These are phyloP conservation scores for Quercus wislizeni DNA, from an alignment of 306 rosid species.

Conservation along the genomic window DNA sequence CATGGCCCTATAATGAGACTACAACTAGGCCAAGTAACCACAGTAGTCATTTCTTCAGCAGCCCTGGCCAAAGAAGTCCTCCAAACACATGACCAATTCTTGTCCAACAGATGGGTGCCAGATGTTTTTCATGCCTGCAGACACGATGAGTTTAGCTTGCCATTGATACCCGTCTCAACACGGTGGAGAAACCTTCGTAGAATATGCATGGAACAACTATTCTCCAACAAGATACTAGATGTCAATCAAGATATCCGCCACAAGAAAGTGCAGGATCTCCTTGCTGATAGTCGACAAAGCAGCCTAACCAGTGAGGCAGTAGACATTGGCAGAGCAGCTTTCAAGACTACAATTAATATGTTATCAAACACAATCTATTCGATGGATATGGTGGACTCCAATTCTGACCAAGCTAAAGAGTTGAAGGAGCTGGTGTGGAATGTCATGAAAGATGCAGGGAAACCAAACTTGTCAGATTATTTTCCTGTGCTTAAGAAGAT, in stretches of 20 bases:
- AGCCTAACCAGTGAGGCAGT: background rate
- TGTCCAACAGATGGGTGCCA: too few relatives aligned
- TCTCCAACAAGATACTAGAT: background rate
- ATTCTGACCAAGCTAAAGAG: background rate
- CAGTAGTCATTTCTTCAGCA: too few relatives aligned
- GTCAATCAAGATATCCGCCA: background rate
- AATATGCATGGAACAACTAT: background rate
- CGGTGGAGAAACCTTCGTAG: too few relatives aligned
- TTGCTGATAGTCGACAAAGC: background rate
- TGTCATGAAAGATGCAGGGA: background rate
- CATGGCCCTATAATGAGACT: too few relatives aligned
- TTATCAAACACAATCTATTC: constrained; percentile 10
- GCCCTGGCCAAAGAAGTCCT: too few relatives aligned
- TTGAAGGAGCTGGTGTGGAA: background rate
- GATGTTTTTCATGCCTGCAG: too few relatives aligned
- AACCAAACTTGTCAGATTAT: background rate
- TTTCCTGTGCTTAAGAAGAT: too few relatives aligned
- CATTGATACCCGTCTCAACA: too few relatives aligned
- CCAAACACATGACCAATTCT: too few relatives aligned
- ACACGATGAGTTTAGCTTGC: too few relatives aligned
- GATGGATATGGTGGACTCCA: background rate
- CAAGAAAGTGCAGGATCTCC: constrained; percentile 2
- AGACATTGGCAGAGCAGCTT: constrained; percentile 16
- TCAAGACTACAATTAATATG: background rate
- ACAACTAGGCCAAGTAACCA: background rate